Conservation (phyloP, 352 stramenopile species). For the Thalassiosira mediterranea region DNA sequence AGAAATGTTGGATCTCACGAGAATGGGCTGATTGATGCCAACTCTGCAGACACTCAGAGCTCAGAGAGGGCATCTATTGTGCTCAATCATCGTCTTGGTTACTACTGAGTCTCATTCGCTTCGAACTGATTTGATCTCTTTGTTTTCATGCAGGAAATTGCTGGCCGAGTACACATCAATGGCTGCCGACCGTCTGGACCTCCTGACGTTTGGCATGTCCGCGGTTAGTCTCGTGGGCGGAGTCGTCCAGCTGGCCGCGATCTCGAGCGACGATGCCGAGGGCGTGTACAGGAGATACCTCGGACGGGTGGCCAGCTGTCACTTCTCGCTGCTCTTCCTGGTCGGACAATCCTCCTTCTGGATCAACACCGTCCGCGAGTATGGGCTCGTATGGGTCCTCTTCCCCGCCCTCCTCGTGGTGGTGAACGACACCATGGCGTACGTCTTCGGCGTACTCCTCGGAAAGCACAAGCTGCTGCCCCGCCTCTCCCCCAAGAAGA, state of each 20-base stretch:
- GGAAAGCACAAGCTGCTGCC: slow-evolving; percentile 88
- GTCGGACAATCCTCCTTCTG: slow-evolving; percentile 71
- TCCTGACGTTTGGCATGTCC: slow-evolving; percentile 46
- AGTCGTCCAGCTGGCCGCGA: slow-evolving; percentile 38
- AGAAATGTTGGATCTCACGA: background rate
- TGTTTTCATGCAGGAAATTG: slow-evolving; percentile 19
- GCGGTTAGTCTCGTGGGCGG: slow-evolving; percentile 36
- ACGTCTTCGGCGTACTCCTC: slow-evolving; percentile 88
- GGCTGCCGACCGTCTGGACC: slow-evolving; percentile 30
- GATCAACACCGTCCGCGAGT: slow-evolving; percentile 67
- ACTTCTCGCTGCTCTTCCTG: slow-evolving; percentile 61
- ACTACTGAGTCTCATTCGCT: background rate
- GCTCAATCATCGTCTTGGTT: background rate
- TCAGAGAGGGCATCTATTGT: too few species aligned
- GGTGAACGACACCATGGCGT: slow-evolving; percentile 94
- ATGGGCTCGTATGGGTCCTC: slow-evolving; percentile 63
- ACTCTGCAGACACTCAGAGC: too few species aligned
- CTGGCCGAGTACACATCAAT: slow-evolving; percentile 31
- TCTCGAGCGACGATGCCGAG: slow-evolving; percentile 33
- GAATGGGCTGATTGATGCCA: too few species aligned
- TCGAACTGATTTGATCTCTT: background rate
- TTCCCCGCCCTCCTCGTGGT: slow-evolving; percentile 63
- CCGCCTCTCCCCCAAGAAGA: slow-evolving; percentile 97
- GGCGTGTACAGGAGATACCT: slow-evolving; percentile 47
- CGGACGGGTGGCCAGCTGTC: slow-evolving; percentile 29